Conservation (phyloP, 176 grass and related monocot genomes). For the Musa acuminata region DNA sequence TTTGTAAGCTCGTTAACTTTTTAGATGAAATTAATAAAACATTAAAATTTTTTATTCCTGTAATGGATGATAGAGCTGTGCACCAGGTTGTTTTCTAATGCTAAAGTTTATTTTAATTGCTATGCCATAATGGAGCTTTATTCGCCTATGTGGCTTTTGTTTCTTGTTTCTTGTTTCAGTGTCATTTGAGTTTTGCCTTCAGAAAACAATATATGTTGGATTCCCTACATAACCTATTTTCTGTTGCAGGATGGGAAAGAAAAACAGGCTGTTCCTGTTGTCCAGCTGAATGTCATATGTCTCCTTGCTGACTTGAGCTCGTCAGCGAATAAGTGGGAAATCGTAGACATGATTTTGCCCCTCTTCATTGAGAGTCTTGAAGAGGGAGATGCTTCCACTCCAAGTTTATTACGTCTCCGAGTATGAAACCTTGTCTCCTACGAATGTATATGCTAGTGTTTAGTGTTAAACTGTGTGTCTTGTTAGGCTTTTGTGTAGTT, state of each 20-base stretch:
- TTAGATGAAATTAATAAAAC: neutral
- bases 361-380: slow-evolving; percentile 98
- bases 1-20: neutral
- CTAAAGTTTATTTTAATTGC: neutral
- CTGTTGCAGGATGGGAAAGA: slow-evolving; percentile 75
- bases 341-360: slow-evolving; percentile 97
- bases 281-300: slow-evolving; percentile 81
- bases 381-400: slow-evolving; percentile 87
- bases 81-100: neutral
- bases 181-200: neutral
- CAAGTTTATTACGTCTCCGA: slow-evolving; percentile 79
- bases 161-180: neutral
- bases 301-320: slow-evolving; percentile 85
- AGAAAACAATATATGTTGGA: neutral
- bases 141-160: neutral
- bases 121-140: neutral
- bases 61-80: neutral
- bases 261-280: slow-evolving; percentile 68
- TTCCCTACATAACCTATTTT: slow-evolving; percentile 5
- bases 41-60: neutral
- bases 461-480: neutral
- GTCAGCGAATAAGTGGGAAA: slow-evolving; percentile 91
- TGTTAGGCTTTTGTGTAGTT: slow-evolving; percentile 6
- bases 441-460: slow-evolving; percentile 12
- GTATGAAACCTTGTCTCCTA: slow-evolving; percentile 47